Conservation (phyloP, 2,329 filamentous ascomycete species). For the Alternaria gansuensis region DNA sequence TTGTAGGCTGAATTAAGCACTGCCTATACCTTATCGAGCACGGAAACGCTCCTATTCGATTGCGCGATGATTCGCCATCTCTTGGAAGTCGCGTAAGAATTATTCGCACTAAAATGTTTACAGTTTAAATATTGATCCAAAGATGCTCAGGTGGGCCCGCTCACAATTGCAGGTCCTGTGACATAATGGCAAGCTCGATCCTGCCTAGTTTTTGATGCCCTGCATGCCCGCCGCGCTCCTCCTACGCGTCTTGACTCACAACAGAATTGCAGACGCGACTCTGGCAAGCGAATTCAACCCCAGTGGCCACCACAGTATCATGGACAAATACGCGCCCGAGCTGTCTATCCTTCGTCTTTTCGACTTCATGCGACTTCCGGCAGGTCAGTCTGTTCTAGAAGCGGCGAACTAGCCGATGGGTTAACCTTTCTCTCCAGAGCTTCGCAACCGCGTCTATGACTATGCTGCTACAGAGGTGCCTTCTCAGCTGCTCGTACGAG, state of each 20-base stretch:
- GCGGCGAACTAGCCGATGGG: background rate
- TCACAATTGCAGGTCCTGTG: background rate
- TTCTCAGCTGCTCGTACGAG: background rate
- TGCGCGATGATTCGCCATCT: too few species aligned
- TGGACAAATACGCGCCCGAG: background rate
- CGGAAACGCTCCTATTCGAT: too few species aligned
- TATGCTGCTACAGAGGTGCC: background rate
- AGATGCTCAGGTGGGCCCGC: background rate
- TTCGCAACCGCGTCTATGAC: conserved; percentile 6
- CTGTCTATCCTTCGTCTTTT: background rate
- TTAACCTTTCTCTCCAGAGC: background rate
- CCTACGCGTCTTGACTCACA: background rate
- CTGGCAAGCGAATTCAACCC: background rate
- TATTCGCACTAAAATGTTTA: too few species aligned
- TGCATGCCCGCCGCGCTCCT: background rate
- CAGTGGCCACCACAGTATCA: background rate
- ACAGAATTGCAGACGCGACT: background rate
- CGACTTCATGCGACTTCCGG: background rate
- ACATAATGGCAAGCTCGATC: background rate
- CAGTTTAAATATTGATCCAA: background rate
- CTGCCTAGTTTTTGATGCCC: background rate
- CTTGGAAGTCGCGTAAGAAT: too few species aligned
- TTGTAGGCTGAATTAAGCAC: too few species aligned
- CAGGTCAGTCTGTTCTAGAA: background rate
- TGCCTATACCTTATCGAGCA: too few species aligned